Evolutionary conservation across 139 green algal species (phyloP).

Genomic region (Chlorella sorokiniana): DNA sequence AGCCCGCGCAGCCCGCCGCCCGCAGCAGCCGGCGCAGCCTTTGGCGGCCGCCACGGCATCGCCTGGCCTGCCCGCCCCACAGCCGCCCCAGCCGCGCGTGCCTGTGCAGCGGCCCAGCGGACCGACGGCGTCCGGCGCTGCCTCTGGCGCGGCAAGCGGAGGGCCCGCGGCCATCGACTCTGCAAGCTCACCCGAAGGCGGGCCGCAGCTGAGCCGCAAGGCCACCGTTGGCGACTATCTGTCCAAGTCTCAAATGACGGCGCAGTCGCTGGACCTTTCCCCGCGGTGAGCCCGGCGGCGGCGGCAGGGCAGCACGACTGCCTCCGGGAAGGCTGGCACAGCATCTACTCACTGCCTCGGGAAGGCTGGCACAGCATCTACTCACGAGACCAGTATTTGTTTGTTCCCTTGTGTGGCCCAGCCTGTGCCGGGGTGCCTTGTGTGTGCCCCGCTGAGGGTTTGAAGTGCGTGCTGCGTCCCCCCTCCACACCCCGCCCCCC

Average conservation of each 20-base stretch:
- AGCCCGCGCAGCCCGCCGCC: slow-evolving; percentile 8
- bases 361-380: not conserved
- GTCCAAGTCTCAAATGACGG: slow-evolving; percentile 65
- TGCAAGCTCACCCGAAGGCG: not conserved
- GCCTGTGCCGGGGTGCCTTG: too few species aligned
- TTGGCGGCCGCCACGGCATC: not conserved
- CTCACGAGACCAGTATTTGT: too few species aligned
- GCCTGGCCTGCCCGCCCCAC: not conserved
- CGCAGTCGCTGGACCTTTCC: slow-evolving; percentile 80
- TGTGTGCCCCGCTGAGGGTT: too few species aligned
- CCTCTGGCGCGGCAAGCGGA: not conserved
- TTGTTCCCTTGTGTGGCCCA: too few species aligned
- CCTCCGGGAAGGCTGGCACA: too few species aligned
- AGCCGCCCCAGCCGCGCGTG: not conserved
- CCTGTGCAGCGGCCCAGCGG: not conserved
- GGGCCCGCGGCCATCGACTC: not conserved
- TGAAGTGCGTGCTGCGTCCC: not conserved
- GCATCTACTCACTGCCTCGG: not conserved
- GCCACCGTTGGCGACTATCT: slow-evolving; percentile 48
- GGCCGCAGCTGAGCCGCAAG: not conserved
- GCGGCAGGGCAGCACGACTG: too few species aligned
- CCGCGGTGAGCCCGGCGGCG: slow-evolving; percentile 43
- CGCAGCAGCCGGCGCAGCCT: not conserved
- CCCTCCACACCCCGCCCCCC: not conserved
- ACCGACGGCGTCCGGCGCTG: not conserved